phyloP scores from a whole-genome alignment of 1,284 basidiomycete species.

The Trametes polyzona region DNA sequence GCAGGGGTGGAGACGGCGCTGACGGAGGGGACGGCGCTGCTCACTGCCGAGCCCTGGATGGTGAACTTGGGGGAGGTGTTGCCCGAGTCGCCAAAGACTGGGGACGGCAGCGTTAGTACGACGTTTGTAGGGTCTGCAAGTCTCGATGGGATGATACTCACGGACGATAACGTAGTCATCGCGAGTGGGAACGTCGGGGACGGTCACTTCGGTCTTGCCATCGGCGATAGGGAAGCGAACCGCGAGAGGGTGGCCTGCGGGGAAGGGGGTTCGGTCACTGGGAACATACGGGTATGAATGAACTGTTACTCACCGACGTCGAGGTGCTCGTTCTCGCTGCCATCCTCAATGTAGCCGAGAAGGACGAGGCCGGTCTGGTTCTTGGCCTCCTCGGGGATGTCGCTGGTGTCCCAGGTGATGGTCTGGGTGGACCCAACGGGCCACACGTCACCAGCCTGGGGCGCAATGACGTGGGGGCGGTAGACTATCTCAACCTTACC shows the following conservation, averaged over 20 bases:
- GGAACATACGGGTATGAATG: background rate
- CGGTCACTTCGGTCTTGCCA: slow-evolving; percentile 37
- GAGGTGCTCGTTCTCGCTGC: slow-evolving; percentile 43
- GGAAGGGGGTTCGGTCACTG: background rate
- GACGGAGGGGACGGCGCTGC: background rate
- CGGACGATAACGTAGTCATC: slow-evolving; percentile 44
- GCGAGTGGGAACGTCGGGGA: slow-evolving; percentile 37
- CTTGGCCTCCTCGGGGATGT: slow-evolving; percentile 36
- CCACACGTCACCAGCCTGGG: slow-evolving; percentile 41
- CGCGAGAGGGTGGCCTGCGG: slow-evolving; percentile 43
- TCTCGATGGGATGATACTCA: slow-evolving; percentile 31
- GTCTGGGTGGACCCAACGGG: slow-evolving; percentile 38
- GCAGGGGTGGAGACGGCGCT: background rate
- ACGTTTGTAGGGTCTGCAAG: background rate
- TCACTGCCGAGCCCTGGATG: slow-evolving; percentile 22
- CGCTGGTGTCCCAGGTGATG: slow-evolving; percentile 47
- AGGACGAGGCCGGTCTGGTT: slow-evolving; percentile 39
- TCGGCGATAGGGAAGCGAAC: slow-evolving; percentile 37
- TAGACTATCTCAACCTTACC: slow-evolving; percentile 44
- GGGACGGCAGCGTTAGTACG: background rate
- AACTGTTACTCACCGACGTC: slow-evolving; percentile 39
- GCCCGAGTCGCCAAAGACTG: slow-evolving; percentile 45
- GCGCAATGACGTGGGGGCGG: slow-evolving; percentile 48
- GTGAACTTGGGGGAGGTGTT: slow-evolving; percentile 39
- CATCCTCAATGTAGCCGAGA: slow-evolving; percentile 39